These are phyloP conservation scores for Pythium utonaiense DNA, from an alignment of 352 stramenopile species.

Conservation along the genomic window DNA sequence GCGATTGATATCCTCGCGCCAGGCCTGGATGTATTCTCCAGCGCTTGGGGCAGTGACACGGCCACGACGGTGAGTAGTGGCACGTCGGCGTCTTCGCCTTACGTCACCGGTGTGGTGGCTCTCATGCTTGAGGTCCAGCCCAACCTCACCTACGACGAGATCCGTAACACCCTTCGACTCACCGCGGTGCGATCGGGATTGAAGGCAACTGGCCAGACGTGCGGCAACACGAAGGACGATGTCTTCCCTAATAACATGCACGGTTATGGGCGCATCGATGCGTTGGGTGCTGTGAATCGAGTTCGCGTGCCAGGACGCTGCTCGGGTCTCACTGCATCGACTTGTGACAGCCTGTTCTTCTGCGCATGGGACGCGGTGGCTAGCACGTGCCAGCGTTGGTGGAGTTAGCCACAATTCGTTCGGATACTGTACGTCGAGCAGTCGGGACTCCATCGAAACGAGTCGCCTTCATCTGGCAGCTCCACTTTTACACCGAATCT, in stretches of 20 bases:
- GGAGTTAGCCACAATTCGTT: too few relatives aligned
- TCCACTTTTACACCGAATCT: too few relatives aligned
- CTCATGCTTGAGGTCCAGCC: not conserved
- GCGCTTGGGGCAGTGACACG: not conserved
- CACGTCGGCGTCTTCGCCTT: not conserved
- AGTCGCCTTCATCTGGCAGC: too few relatives aligned
- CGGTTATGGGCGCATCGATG: constrained; percentile 28
- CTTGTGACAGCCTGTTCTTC: too few relatives aligned
- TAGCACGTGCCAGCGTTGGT: too few relatives aligned
- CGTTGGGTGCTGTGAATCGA: not conserved
- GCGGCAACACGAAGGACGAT: not conserved
- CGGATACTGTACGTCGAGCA: too few relatives aligned
- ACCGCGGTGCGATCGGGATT: not conserved
- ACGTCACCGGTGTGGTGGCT: constrained; percentile 1
- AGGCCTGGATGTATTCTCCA: not conserved
- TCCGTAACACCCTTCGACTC: not conserved
- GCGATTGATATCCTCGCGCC: not conserved
- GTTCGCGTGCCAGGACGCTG: too few relatives aligned
- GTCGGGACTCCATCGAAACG: too few relatives aligned
- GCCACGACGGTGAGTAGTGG: not conserved
- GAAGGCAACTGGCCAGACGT: not conserved
- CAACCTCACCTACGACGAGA: not conserved
- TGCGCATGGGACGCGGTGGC: too few relatives aligned
- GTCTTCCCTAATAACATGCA: constrained; percentile 27
- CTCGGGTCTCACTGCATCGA: too few relatives aligned